These are phyloP conservation scores for Cyberlindnera xylosilytica DNA, from an alignment of 805 yeast species.

Conservation along the genomic window DNA sequence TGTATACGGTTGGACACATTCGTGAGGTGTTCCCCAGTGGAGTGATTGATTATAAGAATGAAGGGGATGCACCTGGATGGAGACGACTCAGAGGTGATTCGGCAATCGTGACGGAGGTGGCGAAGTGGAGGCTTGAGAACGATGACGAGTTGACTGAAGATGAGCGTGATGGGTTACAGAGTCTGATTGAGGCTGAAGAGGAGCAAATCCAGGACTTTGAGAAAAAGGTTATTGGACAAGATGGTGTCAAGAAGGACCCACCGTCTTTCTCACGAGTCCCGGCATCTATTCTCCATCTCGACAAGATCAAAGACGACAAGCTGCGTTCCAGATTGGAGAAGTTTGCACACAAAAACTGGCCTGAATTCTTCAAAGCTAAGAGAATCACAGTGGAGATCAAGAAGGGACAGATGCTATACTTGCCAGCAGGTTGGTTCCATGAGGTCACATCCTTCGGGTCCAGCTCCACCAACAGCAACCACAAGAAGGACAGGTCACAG, in stretches of 20 bases:
- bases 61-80: slow-evolving; percentile 63
- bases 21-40: slow-evolving; percentile 54
- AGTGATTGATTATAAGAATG: slow-evolving; percentile 56
- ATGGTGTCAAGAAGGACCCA: slow-evolving; percentile 43
- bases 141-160: slow-evolving; percentile 23
- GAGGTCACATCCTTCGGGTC: slow-evolving; percentile 67
- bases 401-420: slow-evolving; percentile 64
- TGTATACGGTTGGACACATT: slow-evolving; percentile 66
- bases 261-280: slow-evolving; percentile 69
- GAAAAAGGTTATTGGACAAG: slow-evolving; percentile 15
- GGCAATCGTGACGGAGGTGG: slow-evolving; percentile 48
- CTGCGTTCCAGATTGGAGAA: slow-evolving; percentile 29
- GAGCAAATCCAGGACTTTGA: slow-evolving; percentile 17
- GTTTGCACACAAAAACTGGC: slow-evolving; percentile 43
- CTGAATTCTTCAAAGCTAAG: slow-evolving; percentile 41
- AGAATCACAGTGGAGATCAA: slow-evolving; percentile 45
- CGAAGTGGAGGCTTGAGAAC: slow-evolving; percentile 39
- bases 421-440: slow-evolving; percentile 83
- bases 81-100: slow-evolving; percentile 59
- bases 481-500: too few relatives aligned
- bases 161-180: slow-evolving; percentile 25
- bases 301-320: slow-evolving; percentile 40
- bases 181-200: slow-evolving; percentile 30
- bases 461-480: slow-evolving; percentile 5
- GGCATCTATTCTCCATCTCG: slow-evolving; percentile 58